Evolutionary conservation across 2,329 filamentous ascomycete species (phyloP).

Genomic region (Cytospora piceae): DNA sequence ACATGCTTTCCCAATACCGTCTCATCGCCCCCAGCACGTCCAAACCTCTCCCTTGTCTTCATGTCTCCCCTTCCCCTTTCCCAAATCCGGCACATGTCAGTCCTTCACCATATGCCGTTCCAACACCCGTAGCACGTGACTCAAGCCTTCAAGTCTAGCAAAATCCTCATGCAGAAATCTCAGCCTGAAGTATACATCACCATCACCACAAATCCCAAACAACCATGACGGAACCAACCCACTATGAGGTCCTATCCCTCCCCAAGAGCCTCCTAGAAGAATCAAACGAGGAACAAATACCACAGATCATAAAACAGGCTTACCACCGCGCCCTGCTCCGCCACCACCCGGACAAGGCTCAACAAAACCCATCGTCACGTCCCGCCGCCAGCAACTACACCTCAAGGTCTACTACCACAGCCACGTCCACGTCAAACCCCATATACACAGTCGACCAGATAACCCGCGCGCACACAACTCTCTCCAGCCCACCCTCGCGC

Average conservation of each 20-base stretch:
- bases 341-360: constrained; percentile 66
- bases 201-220: background rate
- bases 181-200: background rate
- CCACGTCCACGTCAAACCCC: constrained; percentile 64
- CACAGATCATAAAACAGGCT: constrained; percentile 60
- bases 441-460: constrained; percentile 63
- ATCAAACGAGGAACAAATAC: constrained; percentile 42
- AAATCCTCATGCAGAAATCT: constrained; percentile 9
- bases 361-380: background rate
- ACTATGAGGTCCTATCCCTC: constrained; percentile 65
- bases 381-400: constrained; percentile 23
- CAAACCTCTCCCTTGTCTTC: background rate
- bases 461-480: constrained; percentile 58
- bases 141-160: constrained; percentile 4
- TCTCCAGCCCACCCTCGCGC: constrained; percentile 55
- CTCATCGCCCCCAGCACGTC: background rate
- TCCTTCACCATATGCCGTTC: background rate
- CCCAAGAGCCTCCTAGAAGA: constrained; percentile 52
- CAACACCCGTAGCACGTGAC: constrained; percentile 27
- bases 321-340: constrained; percentile 67
- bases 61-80: background rate
- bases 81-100: background rate
- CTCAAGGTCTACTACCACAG: constrained; percentile 60
- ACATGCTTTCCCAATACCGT: background rate
- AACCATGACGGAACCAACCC: constrained; percentile 45